phyloP scores from a whole-genome alignment of 306 rosid genomes.

The Lathyrus aphaca region DNA sequence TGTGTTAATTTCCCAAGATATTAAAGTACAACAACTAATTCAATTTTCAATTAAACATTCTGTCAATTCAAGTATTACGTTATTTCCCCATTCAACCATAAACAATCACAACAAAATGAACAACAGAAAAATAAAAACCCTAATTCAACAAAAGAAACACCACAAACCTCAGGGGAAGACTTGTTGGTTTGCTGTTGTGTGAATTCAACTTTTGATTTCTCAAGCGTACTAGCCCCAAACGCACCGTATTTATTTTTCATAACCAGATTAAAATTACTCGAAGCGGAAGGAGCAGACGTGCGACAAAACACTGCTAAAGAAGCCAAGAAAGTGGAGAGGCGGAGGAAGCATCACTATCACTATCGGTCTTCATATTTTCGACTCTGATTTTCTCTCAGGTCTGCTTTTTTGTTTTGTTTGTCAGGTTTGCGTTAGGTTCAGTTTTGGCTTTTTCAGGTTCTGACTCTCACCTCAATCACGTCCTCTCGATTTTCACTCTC shows the following conservation, averaged over 20 bases:
- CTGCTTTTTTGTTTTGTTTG: no score
- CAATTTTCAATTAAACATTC: background rate
- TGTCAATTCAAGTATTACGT: background rate
- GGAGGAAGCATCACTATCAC: constrained; percentile 42
- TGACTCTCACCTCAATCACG: no score
- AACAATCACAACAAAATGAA: background rate
- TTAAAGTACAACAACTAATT: background rate
- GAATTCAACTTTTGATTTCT: constrained; percentile 80
- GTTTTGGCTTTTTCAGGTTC: no score
- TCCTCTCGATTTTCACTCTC: no score
- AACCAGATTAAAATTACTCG: constrained; percentile 13
- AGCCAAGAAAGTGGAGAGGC: constrained; percentile 5
- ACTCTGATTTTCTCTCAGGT: no score
- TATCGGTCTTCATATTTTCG: no score
- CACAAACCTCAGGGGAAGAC: constrained; percentile 78
- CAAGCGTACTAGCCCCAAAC: constrained; percentile 80
- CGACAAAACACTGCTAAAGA: constrained; percentile 64
- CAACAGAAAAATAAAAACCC: constrained; percentile 3
- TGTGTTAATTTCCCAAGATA: background rate
- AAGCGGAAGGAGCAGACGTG: constrained; percentile 35
- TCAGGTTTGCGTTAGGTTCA: no score
- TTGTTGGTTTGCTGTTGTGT: constrained; percentile 64
- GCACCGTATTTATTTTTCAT: constrained; percentile 87
- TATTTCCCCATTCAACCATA: background rate
- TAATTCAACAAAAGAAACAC: background rate